Evolutionary conservation across 2,329 filamentous ascomycete species (phyloP).

Genomic region (Pestalotiopsis sp.): DNA sequence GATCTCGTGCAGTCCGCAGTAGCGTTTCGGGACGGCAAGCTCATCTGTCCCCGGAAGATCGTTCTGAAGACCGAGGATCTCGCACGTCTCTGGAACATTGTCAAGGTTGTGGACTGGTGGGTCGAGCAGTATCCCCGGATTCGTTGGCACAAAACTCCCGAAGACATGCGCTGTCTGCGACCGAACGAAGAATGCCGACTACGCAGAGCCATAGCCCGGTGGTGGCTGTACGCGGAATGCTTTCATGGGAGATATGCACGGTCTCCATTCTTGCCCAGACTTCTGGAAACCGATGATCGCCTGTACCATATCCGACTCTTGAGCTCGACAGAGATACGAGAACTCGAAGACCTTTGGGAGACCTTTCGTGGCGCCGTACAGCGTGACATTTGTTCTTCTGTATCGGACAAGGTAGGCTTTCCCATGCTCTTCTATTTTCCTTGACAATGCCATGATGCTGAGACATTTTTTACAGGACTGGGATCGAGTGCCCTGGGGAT

Average conservation of each 20-base stretch:
- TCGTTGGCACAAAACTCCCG: constrained; percentile 48
- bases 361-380: constrained; percentile 26
- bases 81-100: constrained; percentile 31
- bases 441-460: not conserved
- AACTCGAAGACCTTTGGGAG: constrained; percentile 27
- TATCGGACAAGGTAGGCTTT: constrained; percentile 25
- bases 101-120: constrained; percentile 40
- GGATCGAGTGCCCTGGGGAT: constrained; percentile 28
- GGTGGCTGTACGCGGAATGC: constrained; percentile 57
- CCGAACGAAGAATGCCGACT: constrained; percentile 47
- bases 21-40: constrained; percentile 20
- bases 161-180: constrained; percentile 46
- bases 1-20: constrained; percentile 21
- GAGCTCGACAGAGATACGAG: constrained; percentile 28
- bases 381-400: constrained; percentile 32
- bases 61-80: constrained; percentile 28
- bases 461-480: not conserved
- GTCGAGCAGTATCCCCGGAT: constrained; percentile 41
- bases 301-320: constrained; percentile 29
- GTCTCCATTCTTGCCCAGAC: constrained; percentile 18
- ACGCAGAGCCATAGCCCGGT: constrained; percentile 52
- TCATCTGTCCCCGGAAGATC: constrained; percentile 25
- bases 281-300: constrained; percentile 25
- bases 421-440: not conserved
- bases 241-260: constrained; percentile 49